Conservation (phyloP, 208 protist genomes). For the Wallacemonas rigidus region DNA sequence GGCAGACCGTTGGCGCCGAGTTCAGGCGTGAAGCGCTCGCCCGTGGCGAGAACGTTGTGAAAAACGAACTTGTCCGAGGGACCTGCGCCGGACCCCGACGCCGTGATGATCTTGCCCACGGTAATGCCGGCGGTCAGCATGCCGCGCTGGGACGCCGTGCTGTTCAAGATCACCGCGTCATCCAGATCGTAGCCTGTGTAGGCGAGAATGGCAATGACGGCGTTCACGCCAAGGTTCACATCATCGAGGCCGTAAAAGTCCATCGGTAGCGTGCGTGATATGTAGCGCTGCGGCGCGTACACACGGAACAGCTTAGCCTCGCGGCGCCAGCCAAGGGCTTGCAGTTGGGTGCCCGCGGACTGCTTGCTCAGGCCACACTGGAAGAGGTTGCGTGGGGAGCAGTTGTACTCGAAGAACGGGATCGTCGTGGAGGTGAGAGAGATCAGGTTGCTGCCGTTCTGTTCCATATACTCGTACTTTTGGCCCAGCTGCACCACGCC, state of each 20-base stretch:
- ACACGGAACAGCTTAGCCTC: conserved; percentile 99
- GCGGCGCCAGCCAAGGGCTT: conserved; percentile 90
- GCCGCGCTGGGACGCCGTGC: conserved; percentile 96
- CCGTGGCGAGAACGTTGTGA: conserved; percentile 76
- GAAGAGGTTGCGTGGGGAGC: conserved; percentile 99
- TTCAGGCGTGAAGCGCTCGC: conserved; percentile 65
- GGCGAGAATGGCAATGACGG: conserved; percentile 98
- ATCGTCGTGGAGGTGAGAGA: conserved; percentile 97
- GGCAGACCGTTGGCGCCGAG: conserved; percentile 79
- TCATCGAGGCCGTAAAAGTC: conserved; percentile 96
- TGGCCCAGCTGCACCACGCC: conserved; percentile 67
- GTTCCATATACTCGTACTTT: conserved; percentile 95
- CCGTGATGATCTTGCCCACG: conserved; percentile 79
- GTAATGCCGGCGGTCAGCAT: conserved; percentile 98
- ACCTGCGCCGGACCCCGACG: conserved; percentile 42
- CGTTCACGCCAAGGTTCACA: conserved; percentile 98
- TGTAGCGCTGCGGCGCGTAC: conserved; percentile 96
- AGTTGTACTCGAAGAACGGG: conserved; percentile 99
- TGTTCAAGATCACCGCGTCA: conserved; percentile 99
- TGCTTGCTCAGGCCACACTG: conserved; percentile 99
- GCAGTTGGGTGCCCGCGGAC: conserved; percentile 97
- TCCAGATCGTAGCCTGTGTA: conserved; percentile 99
- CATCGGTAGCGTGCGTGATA: conserved; percentile 93
- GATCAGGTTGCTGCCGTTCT: conserved; percentile 96
- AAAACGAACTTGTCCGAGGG: conserved; percentile 82